Base-by-base conservation (phyloP, 192 early-diverging fungal genomes). In the Coemansia sp. region DNA sequence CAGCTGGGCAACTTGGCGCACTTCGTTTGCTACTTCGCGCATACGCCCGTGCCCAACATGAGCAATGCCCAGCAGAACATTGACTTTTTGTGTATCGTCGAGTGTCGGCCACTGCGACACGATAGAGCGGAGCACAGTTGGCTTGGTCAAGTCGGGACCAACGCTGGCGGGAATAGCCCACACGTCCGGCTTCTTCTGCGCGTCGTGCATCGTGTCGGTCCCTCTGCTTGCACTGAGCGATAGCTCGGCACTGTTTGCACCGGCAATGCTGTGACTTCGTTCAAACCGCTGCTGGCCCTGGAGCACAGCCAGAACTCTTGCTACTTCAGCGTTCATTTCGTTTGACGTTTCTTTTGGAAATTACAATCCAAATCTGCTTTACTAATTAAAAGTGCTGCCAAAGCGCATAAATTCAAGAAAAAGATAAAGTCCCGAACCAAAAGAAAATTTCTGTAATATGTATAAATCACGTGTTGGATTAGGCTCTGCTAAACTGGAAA, bases 61-160 rank as follows among this genome's bases (percentile, higher is more conserved):
- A 11, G 66, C 70, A 10, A 78, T 66, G 25, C 75, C 75, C 28
- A 78, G 63, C 38, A 78, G 34, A 2, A 60, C 40, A 36, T 78
- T 78, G 56, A 69, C 49, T 57, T 78, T 78, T 48, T 78, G 75
- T 53, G 40, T 42, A 49, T 78, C 75, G 10, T 78, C 75, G 5
- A 78, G 70, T 1, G 58, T 51, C 11, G 28, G 31, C 75, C 75
- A 78, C 66, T 60, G 50, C 20, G 59, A 26, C 22, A 69, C 50
- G 15, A 61, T 47, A 22, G 64, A 60, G 50, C 56, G 56, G 23
- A 67, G 57, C 10, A 64, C 47, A 11, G 14, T 52, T 2, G 66
- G 70, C 51, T 31, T 63, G 15, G 66, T 65, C 65, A 78, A 46
- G 56, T 78, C 75, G 9, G 66, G 61, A 2, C 75, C 70, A 12